These are phyloP conservation scores for Talaromyces stipitatus DNA, from an alignment of 495 filamentous ascomycete genomes.

Conservation along the genomic window DNA sequence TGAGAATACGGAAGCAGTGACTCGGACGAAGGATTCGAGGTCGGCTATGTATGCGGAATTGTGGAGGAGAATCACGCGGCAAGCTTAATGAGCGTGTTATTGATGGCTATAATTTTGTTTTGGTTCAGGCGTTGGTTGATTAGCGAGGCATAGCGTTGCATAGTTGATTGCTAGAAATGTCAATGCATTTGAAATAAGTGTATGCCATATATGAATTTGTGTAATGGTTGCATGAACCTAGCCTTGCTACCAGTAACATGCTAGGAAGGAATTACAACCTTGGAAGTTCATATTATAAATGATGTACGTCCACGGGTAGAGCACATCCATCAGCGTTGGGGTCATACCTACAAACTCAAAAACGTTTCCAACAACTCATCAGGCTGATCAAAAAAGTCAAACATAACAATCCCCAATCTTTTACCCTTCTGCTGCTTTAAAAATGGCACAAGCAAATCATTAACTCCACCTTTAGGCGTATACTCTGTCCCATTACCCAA, in stretches of 20 bases:
- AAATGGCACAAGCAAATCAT: slow-evolving; percentile 15
- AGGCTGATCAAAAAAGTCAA: slow-evolving; percentile 45
- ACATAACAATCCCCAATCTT: slow-evolving; percentile 37
- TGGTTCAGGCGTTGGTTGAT: background rate
- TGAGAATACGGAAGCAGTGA: slow-evolving; percentile 86
- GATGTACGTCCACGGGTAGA: background rate
- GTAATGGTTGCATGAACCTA: no score
- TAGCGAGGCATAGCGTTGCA: slow-evolving; percentile 2
- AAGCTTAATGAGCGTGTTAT: background rate
- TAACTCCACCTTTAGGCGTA: slow-evolving; percentile 33
- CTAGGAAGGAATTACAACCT: no score
- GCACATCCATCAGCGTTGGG: background rate
- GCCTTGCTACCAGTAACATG: no score
- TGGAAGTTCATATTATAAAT: no score
- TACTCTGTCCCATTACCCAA: slow-evolving; percentile 31
- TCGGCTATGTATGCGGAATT: slow-evolving; percentile 69
- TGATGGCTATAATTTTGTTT: background rate
- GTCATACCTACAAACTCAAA: background rate
- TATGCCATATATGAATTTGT: background rate
- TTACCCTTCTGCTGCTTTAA: slow-evolving; percentile 17
- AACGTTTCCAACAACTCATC: slow-evolving; percentile 23
- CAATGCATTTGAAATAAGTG: background rate
- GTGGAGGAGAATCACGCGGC: slow-evolving; percentile 25
- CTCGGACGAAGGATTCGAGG: slow-evolving; percentile 65
- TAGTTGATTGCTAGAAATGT: background rate